Percentiles rank a stretch among this genome's conserved stretches.
Evolutionary conservation across 108 stramenopile genomes (phyloP).

Genomic region (Nannochloropsis salina): DNA sequence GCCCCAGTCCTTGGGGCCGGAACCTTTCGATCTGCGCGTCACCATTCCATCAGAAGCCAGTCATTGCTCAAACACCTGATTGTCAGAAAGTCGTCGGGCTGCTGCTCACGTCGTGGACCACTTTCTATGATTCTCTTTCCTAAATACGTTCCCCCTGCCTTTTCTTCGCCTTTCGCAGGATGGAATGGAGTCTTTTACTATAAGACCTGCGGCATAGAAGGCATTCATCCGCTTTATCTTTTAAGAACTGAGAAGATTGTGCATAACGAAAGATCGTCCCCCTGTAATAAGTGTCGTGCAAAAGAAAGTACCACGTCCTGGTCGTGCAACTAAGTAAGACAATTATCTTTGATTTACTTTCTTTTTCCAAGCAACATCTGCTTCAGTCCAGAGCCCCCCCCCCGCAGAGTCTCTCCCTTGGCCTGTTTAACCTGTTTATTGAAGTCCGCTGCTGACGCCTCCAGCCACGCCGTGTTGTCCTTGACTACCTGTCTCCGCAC

Average conservation of each 20-base stretch:
- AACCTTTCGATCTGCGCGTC: constrained; percentile 17
- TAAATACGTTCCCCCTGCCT: too few species aligned
- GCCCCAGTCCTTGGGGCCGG: neutral
- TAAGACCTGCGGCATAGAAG: too few species aligned
- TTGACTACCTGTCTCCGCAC: neutral
- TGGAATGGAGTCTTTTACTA: too few species aligned
- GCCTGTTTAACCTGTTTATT: constrained; percentile 5
- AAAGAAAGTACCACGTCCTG: too few species aligned
- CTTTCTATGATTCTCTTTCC: too few species aligned
- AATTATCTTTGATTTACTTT: neutral
- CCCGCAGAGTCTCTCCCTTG: neutral
- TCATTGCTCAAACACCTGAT: neutral
- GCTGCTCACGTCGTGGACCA: too few species aligned
- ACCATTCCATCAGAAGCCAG: neutral
- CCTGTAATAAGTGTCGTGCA: too few species aligned
- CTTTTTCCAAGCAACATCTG: neutral
- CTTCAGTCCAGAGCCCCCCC: constrained; percentile 2
- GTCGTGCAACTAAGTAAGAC: neutral
- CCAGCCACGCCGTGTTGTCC: neutral
- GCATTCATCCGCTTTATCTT: too few species aligned
- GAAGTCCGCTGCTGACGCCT: constrained; percentile 6
- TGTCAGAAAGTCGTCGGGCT: too few species aligned
- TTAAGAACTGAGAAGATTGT: too few species aligned
- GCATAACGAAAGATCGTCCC: too few species aligned
- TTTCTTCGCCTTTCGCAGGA: too few species aligned